Conservation (phyloP, 2,329 filamentous ascomycete species). For the Zymoseptoria pseudotritici region DNA sequence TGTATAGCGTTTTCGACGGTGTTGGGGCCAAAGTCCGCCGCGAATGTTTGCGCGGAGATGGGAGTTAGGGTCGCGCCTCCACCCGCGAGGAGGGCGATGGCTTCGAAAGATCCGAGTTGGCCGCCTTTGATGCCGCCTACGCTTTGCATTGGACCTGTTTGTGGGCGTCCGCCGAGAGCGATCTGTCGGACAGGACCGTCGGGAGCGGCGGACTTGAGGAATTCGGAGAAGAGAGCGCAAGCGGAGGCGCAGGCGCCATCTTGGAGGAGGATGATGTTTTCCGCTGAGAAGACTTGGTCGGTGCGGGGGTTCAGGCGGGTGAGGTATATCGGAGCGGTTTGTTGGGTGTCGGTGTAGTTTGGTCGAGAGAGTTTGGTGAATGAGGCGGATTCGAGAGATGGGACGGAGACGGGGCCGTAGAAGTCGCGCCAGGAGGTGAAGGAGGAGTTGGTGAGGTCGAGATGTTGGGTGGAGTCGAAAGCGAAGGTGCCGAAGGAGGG, state of each 20-base stretch:
- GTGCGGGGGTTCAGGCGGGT: slow-evolving; percentile 20
- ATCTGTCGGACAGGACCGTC: slow-evolving; percentile 28
- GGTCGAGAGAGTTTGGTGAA: slow-evolving; percentile 33
- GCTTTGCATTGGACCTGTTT: slow-evolving; percentile 35
- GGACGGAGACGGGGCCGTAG: slow-evolving; percentile 26
- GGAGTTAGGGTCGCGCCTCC: slow-evolving; percentile 1
- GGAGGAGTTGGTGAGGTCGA: slow-evolving; percentile 21
- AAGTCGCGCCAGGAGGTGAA: slow-evolving; percentile 31
- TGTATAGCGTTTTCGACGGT: not conserved
- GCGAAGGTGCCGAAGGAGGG: not conserved
- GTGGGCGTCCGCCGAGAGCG: slow-evolving; percentile 33
- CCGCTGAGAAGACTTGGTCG: slow-evolving; percentile 29
- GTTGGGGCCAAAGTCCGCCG: slow-evolving; percentile 1
- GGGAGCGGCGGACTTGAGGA: slow-evolving; percentile 34
- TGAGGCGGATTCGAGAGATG: slow-evolving; percentile 25
- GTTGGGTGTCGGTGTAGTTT: slow-evolving; percentile 21
- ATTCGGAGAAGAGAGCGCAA: slow-evolving; percentile 36
- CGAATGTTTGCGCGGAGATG: not conserved
- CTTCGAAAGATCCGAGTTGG: slow-evolving; percentile 20
- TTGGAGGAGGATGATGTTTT: slow-evolving; percentile 36
- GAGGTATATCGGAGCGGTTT: slow-evolving; percentile 7
- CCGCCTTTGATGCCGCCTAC: slow-evolving; percentile 37
- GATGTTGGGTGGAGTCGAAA: slow-evolving; percentile 2
- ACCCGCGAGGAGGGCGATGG: not conserved
- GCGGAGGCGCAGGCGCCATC: slow-evolving; percentile 39